A percentile compares a stretch with the other conserved stretches of the same genome.
These are phyloP conservation scores for Calcarisporium arbuscula DNA, from an alignment of 2,329 filamentous ascomycete genomes.

Conservation along the genomic window DNA sequence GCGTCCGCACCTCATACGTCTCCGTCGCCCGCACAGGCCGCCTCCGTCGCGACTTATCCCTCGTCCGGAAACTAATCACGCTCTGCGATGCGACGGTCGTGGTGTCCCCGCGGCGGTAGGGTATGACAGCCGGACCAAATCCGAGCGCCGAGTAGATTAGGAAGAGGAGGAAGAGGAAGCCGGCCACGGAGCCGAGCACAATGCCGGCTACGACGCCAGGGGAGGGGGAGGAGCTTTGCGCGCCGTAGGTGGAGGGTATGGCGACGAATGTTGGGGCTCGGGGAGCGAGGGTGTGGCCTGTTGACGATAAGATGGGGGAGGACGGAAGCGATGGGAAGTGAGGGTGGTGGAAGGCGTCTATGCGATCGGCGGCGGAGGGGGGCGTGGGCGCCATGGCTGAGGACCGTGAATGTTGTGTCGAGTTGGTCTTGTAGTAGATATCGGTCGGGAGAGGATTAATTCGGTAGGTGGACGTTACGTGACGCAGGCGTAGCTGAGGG, in stretches of 20 bases:
- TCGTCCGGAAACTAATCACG: conserved; percentile 11
- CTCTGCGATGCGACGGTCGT: conserved; percentile 9
- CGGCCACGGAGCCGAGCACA: conserved; percentile 39
- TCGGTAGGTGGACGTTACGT: too few species aligned
- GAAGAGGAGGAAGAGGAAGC: conserved; percentile 47
- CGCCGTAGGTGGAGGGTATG: conserved; percentile 29
- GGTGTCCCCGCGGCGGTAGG: conserved; percentile 4
- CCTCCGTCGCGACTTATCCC: conserved; percentile 6
- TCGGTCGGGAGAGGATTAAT: too few species aligned
- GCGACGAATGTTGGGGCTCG: conserved; percentile 19
- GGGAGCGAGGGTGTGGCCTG: conserved; percentile 11
- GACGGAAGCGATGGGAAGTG: conserved; percentile 8
- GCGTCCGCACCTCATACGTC: conserved; percentile 21
- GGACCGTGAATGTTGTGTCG: conserved; percentile 1
- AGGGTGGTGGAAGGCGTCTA: conserved; percentile 7
- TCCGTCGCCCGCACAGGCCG: conserved; percentile 16
- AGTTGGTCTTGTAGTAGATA: background rate
- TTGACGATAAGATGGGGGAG: conserved; percentile 7
- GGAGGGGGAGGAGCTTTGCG: conserved; percentile 29
- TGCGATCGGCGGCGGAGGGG: conserved; percentile 4
- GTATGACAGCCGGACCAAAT: conserved; percentile 28
- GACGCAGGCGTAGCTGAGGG: too few species aligned
- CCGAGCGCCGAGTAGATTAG: conserved; percentile 44
- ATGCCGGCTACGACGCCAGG: conserved; percentile 39
- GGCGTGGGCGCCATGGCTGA: background rate